Evolutionary conservation across 495 filamentous ascomycete genomes (phyloP), one percentile per base, ranked within the genome.

Genomic region (Lepraria neglecta): DNA sequence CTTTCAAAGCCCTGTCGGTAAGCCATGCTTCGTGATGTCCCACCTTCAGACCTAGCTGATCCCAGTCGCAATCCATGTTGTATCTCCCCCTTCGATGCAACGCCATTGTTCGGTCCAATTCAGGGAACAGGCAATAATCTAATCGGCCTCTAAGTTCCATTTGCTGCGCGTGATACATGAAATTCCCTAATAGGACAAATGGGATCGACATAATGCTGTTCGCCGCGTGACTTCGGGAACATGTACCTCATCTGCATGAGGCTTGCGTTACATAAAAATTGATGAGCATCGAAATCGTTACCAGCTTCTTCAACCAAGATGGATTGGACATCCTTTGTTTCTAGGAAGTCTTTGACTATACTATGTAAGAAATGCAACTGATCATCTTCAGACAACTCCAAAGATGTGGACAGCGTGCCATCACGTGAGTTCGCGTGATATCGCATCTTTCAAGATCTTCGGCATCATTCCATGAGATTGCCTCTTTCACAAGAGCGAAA

Each of bases 321-420:
- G 9, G 6, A 11, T 15, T 52, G 48, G 4, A 52, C 21, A 15
- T 52, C 28, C 21, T 10, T 27, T 52, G 48, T 52, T 14, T 52
- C 24, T 21, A 52, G 28, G 24, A 52, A 52, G 48, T 31, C 48
- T 7, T 52, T 27, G 6, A 31, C 48, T 17, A 19, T 52, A 15
- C 48, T 9, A 21, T 52, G 1, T 31, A 52, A n/a, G 48, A 52
- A 52, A 6, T 31, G 24, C 4, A 31, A 15, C 10, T 31, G 7
- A 15, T 27, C 21, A 7, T 52, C 48, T 17, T 17, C 48, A 30
- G 24, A 31, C 6, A 52, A 31, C 6, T 52, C 15, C 31, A 28
- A 15, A 52, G 48, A 31, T 52, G 27, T 11, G n/a, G 10, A 52
- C 48, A 52, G 24, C 48, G 48, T 11, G 24, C 48, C 48, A 52